Conservation (phyloP, 2,329 filamentous ascomycete species). For the Calonectria montana region DNA sequence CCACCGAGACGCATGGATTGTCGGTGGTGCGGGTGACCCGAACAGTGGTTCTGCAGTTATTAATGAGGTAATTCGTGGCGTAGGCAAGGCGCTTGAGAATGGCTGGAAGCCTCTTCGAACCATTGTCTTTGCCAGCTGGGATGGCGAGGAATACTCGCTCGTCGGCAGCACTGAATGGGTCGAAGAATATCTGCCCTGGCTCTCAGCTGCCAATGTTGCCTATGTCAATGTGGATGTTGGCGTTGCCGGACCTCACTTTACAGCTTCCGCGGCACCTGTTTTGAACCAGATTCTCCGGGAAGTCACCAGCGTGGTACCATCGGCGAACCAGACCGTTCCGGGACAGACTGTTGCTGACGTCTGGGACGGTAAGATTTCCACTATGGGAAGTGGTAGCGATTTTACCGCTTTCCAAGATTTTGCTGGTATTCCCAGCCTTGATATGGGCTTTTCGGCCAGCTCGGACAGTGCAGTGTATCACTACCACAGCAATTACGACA, state of each 20-base stretch:
- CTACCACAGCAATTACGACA: conserved; percentile 94
- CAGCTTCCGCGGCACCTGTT: conserved; percentile 76
- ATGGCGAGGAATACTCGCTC: conserved; percentile 87
- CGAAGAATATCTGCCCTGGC: conserved; percentile 87
- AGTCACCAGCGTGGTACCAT: conserved; percentile 71
- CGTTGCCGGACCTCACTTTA: conserved; percentile 72
- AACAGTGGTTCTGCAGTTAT: conserved; percentile 85
- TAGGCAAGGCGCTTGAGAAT: conserved; percentile 75
- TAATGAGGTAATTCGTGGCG: conserved; percentile 81
- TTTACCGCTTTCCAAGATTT: conserved; percentile 82
- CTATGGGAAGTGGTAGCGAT: conserved; percentile 79
- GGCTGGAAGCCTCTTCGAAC: conserved; percentile 77
- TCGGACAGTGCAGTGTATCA: conserved; percentile 71
- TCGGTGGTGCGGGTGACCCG: conserved; percentile 84
- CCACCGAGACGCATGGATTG: conserved; percentile 90
- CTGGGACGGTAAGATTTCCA: conserved; percentile 71
- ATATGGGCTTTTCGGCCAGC: conserved; percentile 67
- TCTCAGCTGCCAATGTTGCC: conserved; percentile 77
- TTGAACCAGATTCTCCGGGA: conserved; percentile 79
- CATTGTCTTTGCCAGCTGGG: conserved; percentile 89
- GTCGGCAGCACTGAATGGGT: conserved; percentile 94
- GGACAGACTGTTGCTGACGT: conserved; percentile 78
- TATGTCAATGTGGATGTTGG: conserved; percentile 90
- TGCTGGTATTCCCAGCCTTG: conserved; percentile 73
- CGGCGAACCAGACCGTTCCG: conserved; percentile 80